Percentiles rank a stretch among this genome's conserved stretches.
These are phyloP conservation scores for Mortierella claussenii DNA, from an alignment of 192 early-diverging fungal genomes.

Conservation along the genomic window DNA sequence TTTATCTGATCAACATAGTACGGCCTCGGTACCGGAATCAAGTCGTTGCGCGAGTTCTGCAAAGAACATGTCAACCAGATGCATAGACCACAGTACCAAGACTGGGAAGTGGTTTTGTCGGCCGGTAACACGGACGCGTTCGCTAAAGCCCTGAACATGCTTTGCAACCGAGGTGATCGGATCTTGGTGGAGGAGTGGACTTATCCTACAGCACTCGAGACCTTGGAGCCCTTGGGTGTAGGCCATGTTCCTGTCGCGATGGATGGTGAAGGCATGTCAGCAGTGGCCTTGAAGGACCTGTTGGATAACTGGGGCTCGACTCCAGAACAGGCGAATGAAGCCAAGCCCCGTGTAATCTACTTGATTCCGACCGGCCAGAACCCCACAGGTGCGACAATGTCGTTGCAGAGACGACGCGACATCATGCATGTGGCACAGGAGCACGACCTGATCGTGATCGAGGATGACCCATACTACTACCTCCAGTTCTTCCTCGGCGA, in stretches of 20 bases:
- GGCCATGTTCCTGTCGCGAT: constrained; percentile 58
- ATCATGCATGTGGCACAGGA: constrained; percentile 77
- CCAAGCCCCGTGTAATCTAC: constrained; percentile 66
- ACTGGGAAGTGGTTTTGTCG: constrained; percentile 75
- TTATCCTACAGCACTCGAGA: constrained; percentile 69
- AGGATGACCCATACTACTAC: constrained; percentile 95
- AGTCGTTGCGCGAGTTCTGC: constrained; percentile 57
- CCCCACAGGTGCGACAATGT: constrained; percentile 87
- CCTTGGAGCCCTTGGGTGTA: constrained; percentile 62
- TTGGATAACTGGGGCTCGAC: constrained; percentile 51
- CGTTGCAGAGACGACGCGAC: constrained; percentile 73
- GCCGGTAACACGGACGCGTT: constrained; percentile 73
- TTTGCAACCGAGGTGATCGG: constrained; percentile 67
- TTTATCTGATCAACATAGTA: no score
- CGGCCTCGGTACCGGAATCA: constrained; percentile 63
- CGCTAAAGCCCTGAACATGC: constrained; percentile 64
- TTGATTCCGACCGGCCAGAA: constrained; percentile 89
- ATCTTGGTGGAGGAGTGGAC: constrained; percentile 74
- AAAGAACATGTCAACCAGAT: constrained; percentile 58
- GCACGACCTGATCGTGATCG: constrained; percentile 83
- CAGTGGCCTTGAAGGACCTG: constrained; percentile 60
- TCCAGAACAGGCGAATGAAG: constrained; percentile 43
- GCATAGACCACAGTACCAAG: constrained; percentile 63
- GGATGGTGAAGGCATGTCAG: constrained; percentile 72
- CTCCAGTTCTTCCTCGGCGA: constrained; percentile 67